Base-by-base conservation (phyloP, 192 early-diverging fungal species). In the Coemansia sp. region DNA sequence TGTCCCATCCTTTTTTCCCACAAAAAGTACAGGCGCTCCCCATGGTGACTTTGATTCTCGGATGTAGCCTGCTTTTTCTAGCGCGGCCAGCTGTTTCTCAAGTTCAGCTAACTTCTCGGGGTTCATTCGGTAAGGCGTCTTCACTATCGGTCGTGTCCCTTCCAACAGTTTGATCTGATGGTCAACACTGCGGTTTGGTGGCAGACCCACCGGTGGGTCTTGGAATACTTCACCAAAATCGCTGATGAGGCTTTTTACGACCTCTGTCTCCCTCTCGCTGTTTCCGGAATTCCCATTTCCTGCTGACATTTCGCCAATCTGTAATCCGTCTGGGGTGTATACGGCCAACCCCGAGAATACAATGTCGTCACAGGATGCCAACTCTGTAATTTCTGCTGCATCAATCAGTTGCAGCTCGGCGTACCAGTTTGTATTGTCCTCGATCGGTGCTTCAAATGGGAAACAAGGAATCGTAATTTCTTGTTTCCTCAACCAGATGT, bases 1-100 rank as follows among this genome's bases (percentile, higher is more conserved):
- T 22, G 49, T 49, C 2, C 84, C 80, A 63, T 85, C 74, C 38
- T 78, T 79, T 66, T 86, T 86, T 0, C 33, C 34, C 0, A 79
- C 79, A 36, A 86, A 62, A 0, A 74, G 49, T 0, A 82, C 82
- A 4, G 76, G 84, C 4, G 76, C 69, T 3, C 66, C 70, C 72
- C 74, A 84, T 0, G 77, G 84, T 15, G 78, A 83, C 0, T 45
- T 17, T 2, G 73, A 74, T 0, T 65, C 61, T 0, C 50, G 32
- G 15, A 86, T 84, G n/a, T 84, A 70, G 3, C 69, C 70, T 9
- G 40, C 54, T 9, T 55, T 48, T 20, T 11, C 23, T 23, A 66
- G 45, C 2, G 35, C 38, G 29, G 20, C 61, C 50, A 60, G 70
- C 65, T 85, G 75, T 20, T 67, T 62, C 35, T 60, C 52, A 6